These are phyloP conservation scores for Neocatenulostroma microsporum DNA, from an alignment of 2,329 filamentous ascomycete genomes.

Conservation along the genomic window DNA sequence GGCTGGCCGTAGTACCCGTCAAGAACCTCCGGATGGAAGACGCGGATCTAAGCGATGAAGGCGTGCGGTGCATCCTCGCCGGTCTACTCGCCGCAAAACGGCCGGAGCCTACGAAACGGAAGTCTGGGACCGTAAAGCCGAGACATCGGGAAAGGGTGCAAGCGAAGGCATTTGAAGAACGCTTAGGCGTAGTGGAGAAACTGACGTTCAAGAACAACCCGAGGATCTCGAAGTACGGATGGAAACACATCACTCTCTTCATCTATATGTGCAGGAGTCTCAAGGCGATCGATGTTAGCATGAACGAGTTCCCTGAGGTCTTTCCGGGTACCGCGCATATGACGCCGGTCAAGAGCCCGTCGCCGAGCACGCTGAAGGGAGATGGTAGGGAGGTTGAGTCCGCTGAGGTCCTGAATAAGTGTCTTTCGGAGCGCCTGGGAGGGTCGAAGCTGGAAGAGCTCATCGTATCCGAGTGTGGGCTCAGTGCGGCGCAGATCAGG, in stretches of 20 bases:
- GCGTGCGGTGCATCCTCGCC: slow-evolving; percentile 75
- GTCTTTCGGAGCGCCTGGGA: slow-evolving; percentile 67
- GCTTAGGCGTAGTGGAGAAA: slow-evolving; percentile 73
- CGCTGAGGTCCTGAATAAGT: slow-evolving; percentile 61
- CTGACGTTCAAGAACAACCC: slow-evolving; percentile 81
- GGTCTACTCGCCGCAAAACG: slow-evolving; percentile 74
- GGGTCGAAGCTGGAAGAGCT: slow-evolving; percentile 73
- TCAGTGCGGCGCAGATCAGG: slow-evolving; percentile 63
- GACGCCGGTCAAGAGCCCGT: slow-evolving; percentile 17
- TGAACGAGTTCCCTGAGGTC: slow-evolving; percentile 64
- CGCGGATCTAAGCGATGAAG: slow-evolving; percentile 78
- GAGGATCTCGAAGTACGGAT: slow-evolving; percentile 76
- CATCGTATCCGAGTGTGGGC: slow-evolving; percentile 69
- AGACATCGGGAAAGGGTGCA: slow-evolving; percentile 22
- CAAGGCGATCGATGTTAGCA: slow-evolving; percentile 77
- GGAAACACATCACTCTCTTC: slow-evolving; percentile 85
- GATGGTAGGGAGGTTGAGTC: slow-evolving; percentile 40
- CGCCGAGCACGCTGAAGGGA: slow-evolving; percentile 22
- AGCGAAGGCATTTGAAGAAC: slow-evolving; percentile 27
- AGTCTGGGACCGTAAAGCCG: slow-evolving; percentile 19
- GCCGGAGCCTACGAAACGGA: slow-evolving; percentile 40
- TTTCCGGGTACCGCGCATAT: slow-evolving; percentile 20
- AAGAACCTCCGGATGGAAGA: slow-evolving; percentile 80
- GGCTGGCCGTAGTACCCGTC: slow-evolving; percentile 85
- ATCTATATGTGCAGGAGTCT: slow-evolving; percentile 82